Percentiles rank a stretch among this genome's conserved stretches.
These are phyloP conservation scores for Metschnikowia lachancei DNA, from an alignment of 805 yeast genomes.

Conservation along the genomic window DNA sequence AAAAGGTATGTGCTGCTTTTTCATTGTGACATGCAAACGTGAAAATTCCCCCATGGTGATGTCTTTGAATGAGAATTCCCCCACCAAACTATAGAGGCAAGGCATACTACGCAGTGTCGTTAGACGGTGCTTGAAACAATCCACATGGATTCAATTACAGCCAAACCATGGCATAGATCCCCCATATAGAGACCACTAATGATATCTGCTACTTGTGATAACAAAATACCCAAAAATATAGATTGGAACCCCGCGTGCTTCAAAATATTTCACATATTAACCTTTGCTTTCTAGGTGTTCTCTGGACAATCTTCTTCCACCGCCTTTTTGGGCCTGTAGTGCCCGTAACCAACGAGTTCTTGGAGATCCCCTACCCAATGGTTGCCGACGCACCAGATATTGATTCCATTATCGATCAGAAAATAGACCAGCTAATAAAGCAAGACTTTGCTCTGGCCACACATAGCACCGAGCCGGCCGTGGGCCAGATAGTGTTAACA, in stretches of 20 bases:
- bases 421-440: conserved; percentile 32
- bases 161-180: no score
- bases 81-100: no score
- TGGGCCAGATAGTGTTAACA: conserved; percentile 36
- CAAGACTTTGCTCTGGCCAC: conserved; percentile 22
- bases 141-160: no score
- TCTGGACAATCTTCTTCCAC: conserved; percentile 67
- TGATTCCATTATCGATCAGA: conserved; percentile 42
- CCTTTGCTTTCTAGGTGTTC: conserved; percentile 39
- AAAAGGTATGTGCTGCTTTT: conserved; percentile 39
- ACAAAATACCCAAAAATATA: no score
- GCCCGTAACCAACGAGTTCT: conserved; percentile 55
- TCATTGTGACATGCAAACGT: not conserved
- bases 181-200: no score
- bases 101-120: no score
- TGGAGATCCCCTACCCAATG: conserved; percentile 58
- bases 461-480: conserved; percentile 22
- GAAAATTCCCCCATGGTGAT: no score
- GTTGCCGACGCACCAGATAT: conserved; percentile 48
- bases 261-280: conserved; percentile 10
- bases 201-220: no score
- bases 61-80: no score
- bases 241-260: no score
- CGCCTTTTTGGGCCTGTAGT: conserved; percentile 63
- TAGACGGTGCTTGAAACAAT: no score